Percentiles rank a stretch among this genome's conserved stretches.
phyloP scores from a whole-genome alignment of 139 green algal species.

The Pedinophyceae sp. region DNA sequence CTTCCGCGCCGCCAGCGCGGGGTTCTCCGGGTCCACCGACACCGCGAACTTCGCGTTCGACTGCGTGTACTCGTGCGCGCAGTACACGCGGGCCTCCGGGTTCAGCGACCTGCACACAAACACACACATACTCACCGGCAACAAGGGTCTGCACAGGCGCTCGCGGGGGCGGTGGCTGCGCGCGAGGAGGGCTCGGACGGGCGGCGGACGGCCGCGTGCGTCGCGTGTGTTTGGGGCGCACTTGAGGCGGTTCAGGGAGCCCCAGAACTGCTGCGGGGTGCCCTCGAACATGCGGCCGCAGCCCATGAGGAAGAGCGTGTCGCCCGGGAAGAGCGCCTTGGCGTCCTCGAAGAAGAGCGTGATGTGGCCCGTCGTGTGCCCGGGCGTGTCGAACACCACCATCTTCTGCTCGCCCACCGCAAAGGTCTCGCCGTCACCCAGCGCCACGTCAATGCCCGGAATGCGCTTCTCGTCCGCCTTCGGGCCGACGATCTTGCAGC shows the following conservation, averaged over 20 bases:
- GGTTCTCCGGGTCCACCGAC: conserved; percentile 45
- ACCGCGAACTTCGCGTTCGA: conserved; percentile 54
- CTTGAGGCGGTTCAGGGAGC: conserved; percentile 5
- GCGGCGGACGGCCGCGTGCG: too few relatives aligned
- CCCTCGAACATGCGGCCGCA: conserved; percentile 86
- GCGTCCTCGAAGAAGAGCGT: conserved; percentile 46
- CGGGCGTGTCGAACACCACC: conserved; percentile 63
- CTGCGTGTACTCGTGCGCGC: conserved; percentile 54
- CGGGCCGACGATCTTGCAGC: conserved; percentile 2
- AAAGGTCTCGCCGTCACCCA: conserved; percentile 44
- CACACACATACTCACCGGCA: too few relatives aligned
- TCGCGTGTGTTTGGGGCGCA: too few relatives aligned
- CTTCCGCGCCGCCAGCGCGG: conserved; percentile 29
- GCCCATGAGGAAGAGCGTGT: conserved; percentile 81
- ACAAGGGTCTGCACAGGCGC: too few relatives aligned
- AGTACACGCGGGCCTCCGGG: conserved; percentile 53
- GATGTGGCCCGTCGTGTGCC: conserved; percentile 78
- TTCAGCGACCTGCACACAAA: too few relatives aligned
- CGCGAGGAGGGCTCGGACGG: too few relatives aligned
- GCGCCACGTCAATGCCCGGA: conserved; percentile 57
- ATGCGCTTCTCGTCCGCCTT: conserved; percentile 24
- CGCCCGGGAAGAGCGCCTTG: conserved; percentile 54
- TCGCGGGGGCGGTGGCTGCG: too few relatives aligned
- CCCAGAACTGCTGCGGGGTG: conserved; percentile 20
- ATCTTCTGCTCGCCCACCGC: conserved; percentile 33